Conservation (phyloP, 2,329 filamentous ascomycete species). For the Alternaria triticimaculans region DNA sequence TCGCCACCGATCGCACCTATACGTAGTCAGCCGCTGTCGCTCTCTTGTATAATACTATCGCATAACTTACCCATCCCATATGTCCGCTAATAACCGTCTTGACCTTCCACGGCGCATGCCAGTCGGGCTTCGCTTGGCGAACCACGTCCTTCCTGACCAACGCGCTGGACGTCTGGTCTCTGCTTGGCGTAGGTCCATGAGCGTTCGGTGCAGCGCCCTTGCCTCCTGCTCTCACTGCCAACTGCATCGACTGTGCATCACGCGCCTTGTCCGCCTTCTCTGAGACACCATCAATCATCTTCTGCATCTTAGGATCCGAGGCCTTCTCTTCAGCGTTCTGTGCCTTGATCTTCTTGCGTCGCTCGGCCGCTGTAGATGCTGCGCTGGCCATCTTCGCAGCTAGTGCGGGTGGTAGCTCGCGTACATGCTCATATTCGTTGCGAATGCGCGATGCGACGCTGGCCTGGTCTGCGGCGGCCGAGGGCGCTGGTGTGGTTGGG, state of each 20-base stretch:
- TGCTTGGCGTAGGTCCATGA: constrained; percentile 60
- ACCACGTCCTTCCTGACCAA: constrained; percentile 69
- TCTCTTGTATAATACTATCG: not conserved
- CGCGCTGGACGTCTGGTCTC: constrained; percentile 60
- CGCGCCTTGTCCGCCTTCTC: constrained; percentile 54
- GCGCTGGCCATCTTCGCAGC: constrained; percentile 78
- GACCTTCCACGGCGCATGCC: constrained; percentile 97
- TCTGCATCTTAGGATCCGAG: constrained; percentile 64
- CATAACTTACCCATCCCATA: constrained; percentile 77
- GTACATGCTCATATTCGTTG: constrained; percentile 78
- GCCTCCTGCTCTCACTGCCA: constrained; percentile 60
- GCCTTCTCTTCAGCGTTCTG: constrained; percentile 57
- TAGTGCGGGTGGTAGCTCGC: constrained; percentile 77
- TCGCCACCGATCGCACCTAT: constrained; percentile 76
- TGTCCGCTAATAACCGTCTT: constrained; percentile 98
- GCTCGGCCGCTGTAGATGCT: constrained; percentile 61
- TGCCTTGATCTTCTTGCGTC: constrained; percentile 67
- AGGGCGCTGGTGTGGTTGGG: constrained; percentile 54
- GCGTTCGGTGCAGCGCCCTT: constrained; percentile 60
- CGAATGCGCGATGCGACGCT: constrained; percentile 66
- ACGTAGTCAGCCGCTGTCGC: constrained; percentile 43
- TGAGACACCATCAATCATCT: constrained; percentile 71
- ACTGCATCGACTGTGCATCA: constrained; percentile 61
- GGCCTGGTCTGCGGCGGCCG: constrained; percentile 53
- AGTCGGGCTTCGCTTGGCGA: constrained; percentile 79